Base-by-base conservation (phyloP, 2,329 filamentous ascomycete species). In the Fusarium beomiforme region DNA sequence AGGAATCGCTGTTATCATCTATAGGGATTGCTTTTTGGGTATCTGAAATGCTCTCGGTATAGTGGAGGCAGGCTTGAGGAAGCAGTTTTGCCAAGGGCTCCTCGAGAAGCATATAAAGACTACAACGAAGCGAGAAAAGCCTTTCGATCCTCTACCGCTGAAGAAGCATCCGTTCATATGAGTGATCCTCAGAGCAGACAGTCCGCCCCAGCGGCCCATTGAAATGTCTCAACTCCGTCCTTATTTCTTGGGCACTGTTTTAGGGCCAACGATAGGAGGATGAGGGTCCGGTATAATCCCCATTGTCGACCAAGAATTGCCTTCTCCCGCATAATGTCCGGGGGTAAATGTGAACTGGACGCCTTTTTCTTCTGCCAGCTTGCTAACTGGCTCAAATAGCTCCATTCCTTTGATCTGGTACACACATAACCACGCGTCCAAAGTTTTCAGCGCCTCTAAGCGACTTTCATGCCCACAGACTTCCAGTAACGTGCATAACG, bases 351-450 rank as follows among this genome's bases (percentile, higher is more conserved):
- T 16, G 6, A 50, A 36, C 6, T 24, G 3, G 9, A 50, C 34
- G 3, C 31, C 47, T 1, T 14, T 50, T 0, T 50, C 21, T 17
- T 17, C 6, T 17, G 47, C 31, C 8, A 51, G 7, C 0, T 24
- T 17, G 0, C 6, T 24, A 0, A 51, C 21, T 2, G 47, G 31
- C 0, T 51, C 5, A 16, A n/a, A 51, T 19, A 16, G 9, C 3
- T 10, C 8, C 1, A 7, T 2, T 5, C 23, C n/a, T 50, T 6
- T 3, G 5, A 2, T 11, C 19, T 17, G 29, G 2, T 8, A 14
- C 29, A 19, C 29, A 19, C 0, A 11, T 17, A 51, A 12, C 3
- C 17, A 37, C 24, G 37, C 1, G 17, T 37, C 31, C 0, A 51
- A 9, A 24, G 21, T 51, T n/a, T 37, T 24, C 17, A 51, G 8